Base-by-base conservation (phyloP, 495 filamentous ascomycete genomes). In the Pseudevernia furfuracea region DNA sequence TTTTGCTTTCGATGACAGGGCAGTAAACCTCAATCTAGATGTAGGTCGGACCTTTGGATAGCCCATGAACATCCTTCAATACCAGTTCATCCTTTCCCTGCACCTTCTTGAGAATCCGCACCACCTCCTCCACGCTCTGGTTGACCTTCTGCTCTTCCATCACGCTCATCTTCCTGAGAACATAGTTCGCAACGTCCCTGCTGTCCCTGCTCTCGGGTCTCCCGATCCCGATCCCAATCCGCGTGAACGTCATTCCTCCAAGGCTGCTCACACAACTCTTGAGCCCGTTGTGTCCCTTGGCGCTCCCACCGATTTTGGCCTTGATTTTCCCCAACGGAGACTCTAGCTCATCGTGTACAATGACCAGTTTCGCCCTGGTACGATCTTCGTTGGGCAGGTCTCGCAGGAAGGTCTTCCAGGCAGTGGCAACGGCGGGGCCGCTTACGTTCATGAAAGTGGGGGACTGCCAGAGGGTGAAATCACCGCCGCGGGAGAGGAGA, bases 331-430 rank as follows among this genome's bases (percentile, higher is more conserved):
- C 90, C 15, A 90, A 68, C 32, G 79, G 75, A 53, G 80, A 79
- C 71, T 96, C 91, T 12, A 96, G 74, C 70, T 96, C 91, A 70
- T 96, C 91, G 74, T 96, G 90, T 36, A 96, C 76, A 3, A 96
- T 75, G 4, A 95, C 83, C 21, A 96, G 75, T 0, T 78, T 78
- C 32, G 79, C 76, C 17, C 65, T 60, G 67, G 71, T 62, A 25
- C 70, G 67, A 1, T 66, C 41, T 73, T 74, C 23, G 56, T 60
- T 28, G 64, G 72, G 73, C 0, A 82, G 68, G 32, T 82, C 76
- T 0, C 63, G 41, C 10, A 77, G 67, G 32, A 60, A 82, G 57
- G 61, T 67, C 69, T 60, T 79, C 74, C 75, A 74, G 67, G 78
- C 78, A 74, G 68, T 71, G 5, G 79, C 70, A 4, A 83, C 71